Percentiles rank a stretch among this genome's conserved stretches.
Evolutionary conservation across 2,329 filamentous ascomycete genomes (phyloP).

Genomic region (Pestalotiopsis sp.): DNA sequence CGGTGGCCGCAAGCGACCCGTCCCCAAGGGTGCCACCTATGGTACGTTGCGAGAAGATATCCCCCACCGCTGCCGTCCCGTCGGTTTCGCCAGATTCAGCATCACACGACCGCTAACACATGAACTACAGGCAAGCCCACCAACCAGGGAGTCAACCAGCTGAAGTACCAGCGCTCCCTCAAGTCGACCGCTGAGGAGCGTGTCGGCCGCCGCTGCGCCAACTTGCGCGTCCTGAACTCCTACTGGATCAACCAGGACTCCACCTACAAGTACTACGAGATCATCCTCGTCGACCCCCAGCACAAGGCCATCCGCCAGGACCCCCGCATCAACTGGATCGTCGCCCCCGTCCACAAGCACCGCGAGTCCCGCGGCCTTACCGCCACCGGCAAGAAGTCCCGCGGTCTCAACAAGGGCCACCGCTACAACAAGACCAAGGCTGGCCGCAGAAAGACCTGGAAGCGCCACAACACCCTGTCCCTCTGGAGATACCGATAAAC

Average conservation of each 20-base stretch:
- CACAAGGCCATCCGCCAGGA: slow-evolving; percentile 99
- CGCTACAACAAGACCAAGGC: slow-evolving; percentile 98
- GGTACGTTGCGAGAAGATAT: slow-evolving; percentile 60
- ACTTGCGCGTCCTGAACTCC: slow-evolving; percentile 98
- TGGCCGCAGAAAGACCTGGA: slow-evolving; percentile 99
- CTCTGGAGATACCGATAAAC: slow-evolving; percentile 95
- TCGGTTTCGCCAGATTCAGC: neutral
- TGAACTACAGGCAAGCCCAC: slow-evolving; percentile 86
- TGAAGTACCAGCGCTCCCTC: slow-evolving; percentile 99
- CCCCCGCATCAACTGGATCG: slow-evolving; percentile 99
- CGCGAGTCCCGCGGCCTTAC: slow-evolving; percentile 97
- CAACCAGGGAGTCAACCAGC: slow-evolving; percentile 99
- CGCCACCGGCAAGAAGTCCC: slow-evolving; percentile 98
- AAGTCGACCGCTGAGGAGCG: slow-evolving; percentile 98
- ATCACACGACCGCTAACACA: slow-evolving; percentile 17
- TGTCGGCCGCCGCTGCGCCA: slow-evolving; percentile 98
- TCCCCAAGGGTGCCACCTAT: slow-evolving; percentile 97
- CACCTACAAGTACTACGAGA: slow-evolving; percentile 99
- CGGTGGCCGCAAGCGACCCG: slow-evolving; percentile 97
- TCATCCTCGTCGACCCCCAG: slow-evolving; percentile 99
- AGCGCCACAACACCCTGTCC: slow-evolving; percentile 98
- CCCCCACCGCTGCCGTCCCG: neutral
- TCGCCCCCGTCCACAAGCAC: slow-evolving; percentile 99
- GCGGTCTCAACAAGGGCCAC: slow-evolving; percentile 99
- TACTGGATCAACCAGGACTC: slow-evolving; percentile 99